These are phyloP conservation scores for Yarrowia galli DNA, from an alignment of 1,139 yeast genomes.

Conservation along the genomic window DNA sequence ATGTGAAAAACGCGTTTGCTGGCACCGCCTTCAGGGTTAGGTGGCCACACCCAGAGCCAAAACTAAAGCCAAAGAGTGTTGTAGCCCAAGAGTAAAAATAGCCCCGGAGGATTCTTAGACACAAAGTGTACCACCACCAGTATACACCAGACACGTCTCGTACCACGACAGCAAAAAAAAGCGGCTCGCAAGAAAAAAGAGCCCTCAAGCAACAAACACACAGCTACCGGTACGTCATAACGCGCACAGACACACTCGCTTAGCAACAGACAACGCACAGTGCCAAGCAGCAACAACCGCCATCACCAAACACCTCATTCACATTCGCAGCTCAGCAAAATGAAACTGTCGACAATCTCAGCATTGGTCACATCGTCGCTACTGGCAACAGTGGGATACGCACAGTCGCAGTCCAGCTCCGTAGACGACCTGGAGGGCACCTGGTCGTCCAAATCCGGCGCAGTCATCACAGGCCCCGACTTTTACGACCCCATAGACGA, in stretches of 20 bases:
- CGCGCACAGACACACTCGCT: neutral
- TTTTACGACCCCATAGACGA: constrained; percentile 97
- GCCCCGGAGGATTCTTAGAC: neutral
- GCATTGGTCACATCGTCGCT: neutral
- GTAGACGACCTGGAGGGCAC: constrained; percentile 65
- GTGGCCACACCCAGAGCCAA: neutral
- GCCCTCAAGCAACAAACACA: neutral
- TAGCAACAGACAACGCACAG: neutral
- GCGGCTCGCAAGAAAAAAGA: neutral
- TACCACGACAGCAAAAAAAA: neutral
- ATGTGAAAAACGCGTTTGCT: constrained; percentile 27
- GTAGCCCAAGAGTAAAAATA: constrained; percentile 1
- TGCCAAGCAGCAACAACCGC: neutral
- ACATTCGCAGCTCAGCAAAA: neutral
- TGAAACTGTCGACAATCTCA: constrained; percentile 15
- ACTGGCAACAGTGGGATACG: constrained; percentile 7
- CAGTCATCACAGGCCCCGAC: constrained; percentile 97
- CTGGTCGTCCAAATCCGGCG: constrained; percentile 91
- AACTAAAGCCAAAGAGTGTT: neutral
- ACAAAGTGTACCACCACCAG: too few relatives aligned
- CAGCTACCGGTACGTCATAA: too few relatives aligned
- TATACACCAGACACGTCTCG: neutral
- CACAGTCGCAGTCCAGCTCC: constrained; percentile 9
- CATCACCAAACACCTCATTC: neutral
- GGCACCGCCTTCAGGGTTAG: constrained; percentile 38